Conservation (phyloP, 73 alveolate genomes). For the Paramecium sexaurelia region DNA sequence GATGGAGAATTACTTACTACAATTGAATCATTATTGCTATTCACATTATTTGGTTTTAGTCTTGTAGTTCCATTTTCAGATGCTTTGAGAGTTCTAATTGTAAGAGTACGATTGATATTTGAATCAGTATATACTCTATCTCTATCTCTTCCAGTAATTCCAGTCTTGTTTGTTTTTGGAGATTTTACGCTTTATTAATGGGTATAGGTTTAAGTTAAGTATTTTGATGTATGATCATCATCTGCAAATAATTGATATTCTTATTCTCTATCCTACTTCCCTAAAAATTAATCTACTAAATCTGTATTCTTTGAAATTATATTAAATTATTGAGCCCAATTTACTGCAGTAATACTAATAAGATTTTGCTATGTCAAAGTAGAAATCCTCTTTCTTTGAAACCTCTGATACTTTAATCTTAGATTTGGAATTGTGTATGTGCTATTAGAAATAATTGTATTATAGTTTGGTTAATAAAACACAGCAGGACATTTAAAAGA, state of each 20-base stretch:
- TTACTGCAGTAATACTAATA: not conserved
- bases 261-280: not conserved
- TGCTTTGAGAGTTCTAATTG: constrained; percentile 10
- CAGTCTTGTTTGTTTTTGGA: not conserved
- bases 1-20: not conserved
- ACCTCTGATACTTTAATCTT: not conserved
- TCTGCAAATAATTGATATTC: not conserved
- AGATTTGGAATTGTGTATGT: not conserved
- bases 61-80: not conserved
- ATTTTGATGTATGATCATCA: constrained; percentile 22
- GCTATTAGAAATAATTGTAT: not conserved
- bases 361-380: not conserved
- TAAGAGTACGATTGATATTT: not conserved
- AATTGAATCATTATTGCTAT: not conserved
- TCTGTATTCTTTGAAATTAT: not conserved
- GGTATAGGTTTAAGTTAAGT: constrained; percentile 12
- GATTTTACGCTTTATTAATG: not conserved
- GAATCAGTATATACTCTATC: constrained; percentile 37
- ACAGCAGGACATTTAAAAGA: not conserved
- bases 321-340: not conserved
- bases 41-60: not conserved
- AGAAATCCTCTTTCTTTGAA: not conserved
- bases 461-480: not conserved
- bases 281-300: not conserved
- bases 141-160: constrained; percentile 25